Evolutionary conservation across 1,139 yeast genomes (phyloP), one percentile per base, ranked within the genome.

Genomic region (Kodamaea ohmeri): DNA sequence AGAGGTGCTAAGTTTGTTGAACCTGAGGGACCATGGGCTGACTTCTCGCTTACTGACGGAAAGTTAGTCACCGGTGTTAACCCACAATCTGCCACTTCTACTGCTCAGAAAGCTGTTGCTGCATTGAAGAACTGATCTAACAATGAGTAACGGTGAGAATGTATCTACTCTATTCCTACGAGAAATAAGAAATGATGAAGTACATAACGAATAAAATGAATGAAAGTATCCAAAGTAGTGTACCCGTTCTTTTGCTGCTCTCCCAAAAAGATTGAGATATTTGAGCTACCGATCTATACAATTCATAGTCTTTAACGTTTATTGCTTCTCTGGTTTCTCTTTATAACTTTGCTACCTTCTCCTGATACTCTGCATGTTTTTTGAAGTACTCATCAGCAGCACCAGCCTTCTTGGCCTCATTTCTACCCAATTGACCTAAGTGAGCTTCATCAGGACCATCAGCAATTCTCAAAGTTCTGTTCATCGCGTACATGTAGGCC

Each of bases 381-480:
- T 48, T 60, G 45, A 71, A 71, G 46, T 55, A 71, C 29, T 52
- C 53, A 42, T 67, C 71, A 15, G 63, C 65, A 13, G 47, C 43
- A 5, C 49, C 45, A 37, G 65, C 67, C 37, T 50, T 50, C 49
- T 68, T 68, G 22, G 67, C 60, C 43, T 71, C 74, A 32, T 61
- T 56, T 40, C 77, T 63, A 8, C 78, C 86, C 49, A 81, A 65
- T 58, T 80, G 87, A 47, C 66, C 65, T 56, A 78, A 63, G 56
- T 82, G 87, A 6, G 83, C 83, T 59, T 81, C 88, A 60, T 81
- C 88, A 2, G 89, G 88, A 6, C 88, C 87, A 55, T 82, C 89
- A 13, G 88, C 87, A 43, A 80, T 77, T 44, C 87, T 65, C 42
- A 81, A 67, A 28, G 83, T 78, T 56, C 88, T 68, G 43, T 76